phyloP scores from a whole-genome alignment of 805 yeast genomes.

The Metschnikowia peoriensis region DNA sequence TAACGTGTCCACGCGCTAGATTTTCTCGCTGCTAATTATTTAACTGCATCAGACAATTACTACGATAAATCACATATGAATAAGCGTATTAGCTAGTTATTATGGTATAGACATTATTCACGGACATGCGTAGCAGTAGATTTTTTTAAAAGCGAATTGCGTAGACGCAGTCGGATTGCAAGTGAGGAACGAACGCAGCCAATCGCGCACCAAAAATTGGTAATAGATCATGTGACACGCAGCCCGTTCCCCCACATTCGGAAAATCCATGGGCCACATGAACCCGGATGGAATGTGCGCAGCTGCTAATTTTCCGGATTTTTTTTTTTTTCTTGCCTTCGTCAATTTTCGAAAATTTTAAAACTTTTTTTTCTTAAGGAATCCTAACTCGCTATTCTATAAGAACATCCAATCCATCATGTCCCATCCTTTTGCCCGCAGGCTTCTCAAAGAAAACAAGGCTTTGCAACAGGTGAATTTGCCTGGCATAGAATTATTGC shows the following conservation, averaged over 20 bases:
- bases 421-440: slow-evolving; percentile 17
- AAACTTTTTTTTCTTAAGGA: no score
- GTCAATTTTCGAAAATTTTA: neutral
- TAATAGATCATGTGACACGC: slow-evolving; percentile 4
- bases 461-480: slow-evolving; percentile 4
- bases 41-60: no score
- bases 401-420: neutral
- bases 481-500: slow-evolving; percentile 12
- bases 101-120: no score
- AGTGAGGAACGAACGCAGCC: neutral
- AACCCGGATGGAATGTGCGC: slow-evolving; percentile 4
- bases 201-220: slow-evolving; percentile 6
- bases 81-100: no score
- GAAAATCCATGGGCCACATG: slow-evolving; percentile 8
- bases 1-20: neutral
- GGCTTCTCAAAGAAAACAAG: slow-evolving; percentile 16
- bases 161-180: no score
- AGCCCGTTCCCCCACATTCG: slow-evolving; percentile 3
- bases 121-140: no score
- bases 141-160: no score
- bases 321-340: neutral
- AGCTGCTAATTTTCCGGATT: neutral
- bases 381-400: no score
- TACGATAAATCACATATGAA: no score
- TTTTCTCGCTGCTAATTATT: no score